Evolutionary conservation across 148 eudicot species (phyloP).

Genomic region (Simmondsia chinensis): DNA sequence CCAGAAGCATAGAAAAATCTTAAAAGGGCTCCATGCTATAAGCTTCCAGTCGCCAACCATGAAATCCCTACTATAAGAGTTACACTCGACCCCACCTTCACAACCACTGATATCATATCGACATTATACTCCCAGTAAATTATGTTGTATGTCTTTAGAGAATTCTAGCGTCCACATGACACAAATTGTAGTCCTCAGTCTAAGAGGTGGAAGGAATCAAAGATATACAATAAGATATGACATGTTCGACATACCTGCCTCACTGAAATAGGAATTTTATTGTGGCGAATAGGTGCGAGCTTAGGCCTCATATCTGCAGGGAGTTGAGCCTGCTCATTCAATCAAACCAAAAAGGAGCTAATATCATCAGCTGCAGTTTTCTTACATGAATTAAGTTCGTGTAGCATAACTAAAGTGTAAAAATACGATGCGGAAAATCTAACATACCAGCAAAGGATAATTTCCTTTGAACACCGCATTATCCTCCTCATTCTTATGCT

Average conservation of each 20-base stretch:
- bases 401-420: not conserved
- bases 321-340: constrained; percentile 66
- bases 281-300: constrained; percentile 68
- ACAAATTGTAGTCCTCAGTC: not conserved
- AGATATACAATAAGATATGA: not conserved
- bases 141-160: too few species aligned
- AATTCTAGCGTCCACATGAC: too few species aligned
- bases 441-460: constrained; percentile 70
- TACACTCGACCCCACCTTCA: too few species aligned
- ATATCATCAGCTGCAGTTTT: too few species aligned
- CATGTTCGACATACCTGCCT: constrained; percentile 77
- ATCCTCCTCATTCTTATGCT: constrained; percentile 43
- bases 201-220: not conserved
- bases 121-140: too few species aligned
- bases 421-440: constrained; percentile 3
- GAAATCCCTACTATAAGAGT: too few species aligned
- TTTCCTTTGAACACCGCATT: constrained; percentile 51
- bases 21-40: too few species aligned
- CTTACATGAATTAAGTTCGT: not conserved
- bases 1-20: too few species aligned
- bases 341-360: constrained; percentile 3
- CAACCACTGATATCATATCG: too few species aligned
- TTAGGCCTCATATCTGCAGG: constrained; percentile 83
- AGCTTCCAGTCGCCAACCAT: too few species aligned
- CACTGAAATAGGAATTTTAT: constrained; percentile 63